These are phyloP conservation scores for Wallemia hederae DNA, from an alignment of 1,284 basidiomycete genomes.

Conservation along the genomic window DNA sequence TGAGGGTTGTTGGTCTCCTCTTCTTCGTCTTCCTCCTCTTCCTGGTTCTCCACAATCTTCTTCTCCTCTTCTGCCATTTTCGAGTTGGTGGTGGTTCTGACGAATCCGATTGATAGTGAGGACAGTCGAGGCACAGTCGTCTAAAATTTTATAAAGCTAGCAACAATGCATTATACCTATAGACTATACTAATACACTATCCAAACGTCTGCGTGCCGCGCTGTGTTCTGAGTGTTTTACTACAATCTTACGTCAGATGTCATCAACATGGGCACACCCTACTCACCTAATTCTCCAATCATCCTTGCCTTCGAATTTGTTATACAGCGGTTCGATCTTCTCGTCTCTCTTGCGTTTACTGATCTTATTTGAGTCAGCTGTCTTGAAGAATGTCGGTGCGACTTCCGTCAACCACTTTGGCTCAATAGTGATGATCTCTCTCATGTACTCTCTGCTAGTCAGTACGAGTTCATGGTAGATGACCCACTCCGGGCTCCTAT, in stretches of 20 bases:
- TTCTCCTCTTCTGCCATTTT: neutral
- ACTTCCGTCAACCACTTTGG: constrained; percentile 98
- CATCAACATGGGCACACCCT: neutral
- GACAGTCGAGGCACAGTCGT: too few species aligned
- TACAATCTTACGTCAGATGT: neutral
- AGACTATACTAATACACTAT: too few species aligned
- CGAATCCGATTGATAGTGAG: too few species aligned
- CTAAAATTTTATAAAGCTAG: too few species aligned
- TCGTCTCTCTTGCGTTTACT: constrained; percentile 90
- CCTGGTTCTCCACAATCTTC: constrained; percentile 17
- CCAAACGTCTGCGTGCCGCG: neutral
- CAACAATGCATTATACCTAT: neutral
- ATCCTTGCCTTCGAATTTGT: constrained; percentile 57
- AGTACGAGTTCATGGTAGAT: constrained; percentile 47
- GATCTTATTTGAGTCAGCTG: constrained; percentile 82
- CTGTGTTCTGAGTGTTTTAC: neutral
- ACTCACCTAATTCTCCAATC: constrained; percentile 31
- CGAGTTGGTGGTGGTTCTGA: neutral
- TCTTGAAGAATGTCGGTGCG: constrained; percentile 90
- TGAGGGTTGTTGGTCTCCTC: constrained; percentile 19
- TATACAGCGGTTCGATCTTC: constrained; percentile 77
- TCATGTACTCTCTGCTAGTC: constrained; percentile 69
- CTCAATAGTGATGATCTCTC: constrained; percentile 83
- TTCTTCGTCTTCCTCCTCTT: constrained; percentile 26
- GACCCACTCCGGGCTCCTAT: constrained; percentile 54